phyloP scores from a whole-genome alignment of 2,329 filamentous ascomycete species.

The Neofusicoccum kwambonambiense region DNA sequence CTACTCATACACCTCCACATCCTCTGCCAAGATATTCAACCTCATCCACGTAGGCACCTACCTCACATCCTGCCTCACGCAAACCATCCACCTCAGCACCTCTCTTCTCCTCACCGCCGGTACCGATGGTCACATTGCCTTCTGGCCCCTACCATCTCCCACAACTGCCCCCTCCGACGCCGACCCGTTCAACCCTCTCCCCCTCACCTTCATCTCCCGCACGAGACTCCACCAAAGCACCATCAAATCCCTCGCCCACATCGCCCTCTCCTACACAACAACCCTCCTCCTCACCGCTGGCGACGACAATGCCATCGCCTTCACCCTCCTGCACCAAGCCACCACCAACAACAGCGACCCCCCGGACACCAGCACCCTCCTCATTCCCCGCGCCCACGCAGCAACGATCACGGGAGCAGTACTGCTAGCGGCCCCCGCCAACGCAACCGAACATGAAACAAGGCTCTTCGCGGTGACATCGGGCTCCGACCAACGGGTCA shows the following conservation, averaged over 20 bases:
- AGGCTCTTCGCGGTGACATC: slow-evolving; percentile 33
- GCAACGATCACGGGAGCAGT: slow-evolving; percentile 65
- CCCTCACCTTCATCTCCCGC: slow-evolving; percentile 21
- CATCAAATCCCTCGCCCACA: slow-evolving; percentile 60
- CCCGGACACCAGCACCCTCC: slow-evolving; percentile 28
- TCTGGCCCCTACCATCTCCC: slow-evolving; percentile 51
- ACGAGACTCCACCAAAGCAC: slow-evolving; percentile 73
- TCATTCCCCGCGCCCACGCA: slow-evolving; percentile 63
- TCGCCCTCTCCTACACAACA: slow-evolving; percentile 27
- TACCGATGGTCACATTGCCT: slow-evolving; percentile 74
- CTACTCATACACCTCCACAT: slow-evolving; percentile 39
- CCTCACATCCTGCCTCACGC: slow-evolving; percentile 66
- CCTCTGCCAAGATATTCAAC: slow-evolving; percentile 31
- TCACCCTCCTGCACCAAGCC: slow-evolving; percentile 47
- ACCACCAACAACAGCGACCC: slow-evolving; percentile 19
- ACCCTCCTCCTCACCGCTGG: slow-evolving; percentile 71
- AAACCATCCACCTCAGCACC: slow-evolving; percentile 47
- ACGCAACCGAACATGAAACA: background rate
- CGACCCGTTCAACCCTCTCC: background rate
- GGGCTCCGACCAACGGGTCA: slow-evolving; percentile 50
- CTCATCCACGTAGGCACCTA: slow-evolving; percentile 42
- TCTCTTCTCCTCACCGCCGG: slow-evolving; percentile 63
- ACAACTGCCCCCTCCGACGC: background rate
- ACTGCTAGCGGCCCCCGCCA: slow-evolving; percentile 27
- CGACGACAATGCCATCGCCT: slow-evolving; percentile 79